These are phyloP conservation scores for Aspergillus tamarii DNA, from an alignment of 2,329 filamentous ascomycete species.

Conservation along the genomic window DNA sequence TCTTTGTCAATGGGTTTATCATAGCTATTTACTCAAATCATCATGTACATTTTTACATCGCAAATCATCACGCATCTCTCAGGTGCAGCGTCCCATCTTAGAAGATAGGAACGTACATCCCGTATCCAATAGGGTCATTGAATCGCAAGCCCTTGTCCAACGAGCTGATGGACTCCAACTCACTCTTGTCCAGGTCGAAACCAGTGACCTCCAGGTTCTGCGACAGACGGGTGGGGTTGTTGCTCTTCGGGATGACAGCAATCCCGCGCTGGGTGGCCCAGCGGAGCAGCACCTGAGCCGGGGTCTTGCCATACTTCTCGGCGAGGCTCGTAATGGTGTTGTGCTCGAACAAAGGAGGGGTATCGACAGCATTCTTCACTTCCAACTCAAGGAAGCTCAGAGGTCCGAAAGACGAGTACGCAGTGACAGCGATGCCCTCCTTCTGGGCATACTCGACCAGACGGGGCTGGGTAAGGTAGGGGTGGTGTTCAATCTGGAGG, in stretches of 20 bases:
- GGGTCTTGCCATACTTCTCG: slow-evolving; percentile 69
- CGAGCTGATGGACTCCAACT: slow-evolving; percentile 67
- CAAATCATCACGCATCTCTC: background rate
- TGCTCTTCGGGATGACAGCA: slow-evolving; percentile 81
- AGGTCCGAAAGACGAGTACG: slow-evolving; percentile 83
- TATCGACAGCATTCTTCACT: slow-evolving; percentile 67
- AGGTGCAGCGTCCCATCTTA: slow-evolving; percentile 31
- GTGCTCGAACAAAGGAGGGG: slow-evolving; percentile 73
- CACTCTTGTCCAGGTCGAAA: slow-evolving; percentile 68
- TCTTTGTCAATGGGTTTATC: background rate
- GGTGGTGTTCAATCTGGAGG: slow-evolving; percentile 89
- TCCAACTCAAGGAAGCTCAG: slow-evolving; percentile 77
- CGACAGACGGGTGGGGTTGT: slow-evolving; percentile 49
- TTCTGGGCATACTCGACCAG: slow-evolving; percentile 71
- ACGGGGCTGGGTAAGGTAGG: slow-evolving; percentile 76
- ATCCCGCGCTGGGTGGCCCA: slow-evolving; percentile 85
- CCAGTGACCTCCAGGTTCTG: slow-evolving; percentile 69
- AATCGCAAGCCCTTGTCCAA: slow-evolving; percentile 72
- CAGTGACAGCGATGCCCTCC: slow-evolving; percentile 74
- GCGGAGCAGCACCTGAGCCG: slow-evolving; percentile 79
- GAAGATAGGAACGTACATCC: slow-evolving; percentile 56
- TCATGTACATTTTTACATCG: background rate
- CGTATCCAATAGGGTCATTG: slow-evolving; percentile 71
- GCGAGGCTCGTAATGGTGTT: slow-evolving; percentile 66
- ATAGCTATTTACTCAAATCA: background rate